Conservation (phyloP, 306 rosid genomes). For the Acacia acuminata region DNA sequence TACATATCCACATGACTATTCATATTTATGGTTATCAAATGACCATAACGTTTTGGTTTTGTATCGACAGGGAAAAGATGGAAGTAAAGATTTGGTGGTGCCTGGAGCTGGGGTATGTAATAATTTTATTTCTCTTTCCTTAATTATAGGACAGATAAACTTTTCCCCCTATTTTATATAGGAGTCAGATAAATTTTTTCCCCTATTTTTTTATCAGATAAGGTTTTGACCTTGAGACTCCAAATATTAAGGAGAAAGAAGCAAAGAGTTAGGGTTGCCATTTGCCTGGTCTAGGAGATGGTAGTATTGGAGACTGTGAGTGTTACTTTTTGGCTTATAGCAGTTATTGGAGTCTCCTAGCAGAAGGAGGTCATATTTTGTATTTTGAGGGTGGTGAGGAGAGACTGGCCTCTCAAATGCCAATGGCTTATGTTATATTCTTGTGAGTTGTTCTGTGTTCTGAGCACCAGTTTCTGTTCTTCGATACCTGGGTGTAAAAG, state of each 20-base stretch:
- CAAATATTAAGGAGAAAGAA: not conserved
- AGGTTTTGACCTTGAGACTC: not conserved
- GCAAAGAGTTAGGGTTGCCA: not conserved
- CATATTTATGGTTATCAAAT: slow-evolving; percentile 19
- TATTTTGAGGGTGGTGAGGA: not conserved
- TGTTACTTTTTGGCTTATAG: not conserved
- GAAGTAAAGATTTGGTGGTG: slow-evolving; percentile 75
- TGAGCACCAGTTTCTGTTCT: not conserved
- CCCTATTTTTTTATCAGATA: not conserved
- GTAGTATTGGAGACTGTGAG: not conserved
- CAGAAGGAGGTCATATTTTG: not conserved
- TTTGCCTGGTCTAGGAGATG: not conserved
- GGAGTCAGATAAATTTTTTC: slow-evolving; percentile 8
- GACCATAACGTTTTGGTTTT: slow-evolving; percentile 41
- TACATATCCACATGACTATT: slow-evolving; percentile 4
- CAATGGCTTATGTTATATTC: not conserved
- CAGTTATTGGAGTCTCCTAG: not conserved
- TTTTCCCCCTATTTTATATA: slow-evolving; percentile 2
- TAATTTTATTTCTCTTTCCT: slow-evolving; percentile 22
- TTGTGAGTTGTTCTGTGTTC: not conserved
- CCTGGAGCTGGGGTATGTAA: slow-evolving; percentile 98
- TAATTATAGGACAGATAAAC: slow-evolving; percentile 9
- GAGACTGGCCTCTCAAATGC: not conserved
- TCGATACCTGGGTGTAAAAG: not conserved
- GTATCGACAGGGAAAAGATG: slow-evolving; percentile 66